phyloP scores from a whole-genome alignment of 768 basidiomycete species.

The Dendrothele bispora region DNA sequence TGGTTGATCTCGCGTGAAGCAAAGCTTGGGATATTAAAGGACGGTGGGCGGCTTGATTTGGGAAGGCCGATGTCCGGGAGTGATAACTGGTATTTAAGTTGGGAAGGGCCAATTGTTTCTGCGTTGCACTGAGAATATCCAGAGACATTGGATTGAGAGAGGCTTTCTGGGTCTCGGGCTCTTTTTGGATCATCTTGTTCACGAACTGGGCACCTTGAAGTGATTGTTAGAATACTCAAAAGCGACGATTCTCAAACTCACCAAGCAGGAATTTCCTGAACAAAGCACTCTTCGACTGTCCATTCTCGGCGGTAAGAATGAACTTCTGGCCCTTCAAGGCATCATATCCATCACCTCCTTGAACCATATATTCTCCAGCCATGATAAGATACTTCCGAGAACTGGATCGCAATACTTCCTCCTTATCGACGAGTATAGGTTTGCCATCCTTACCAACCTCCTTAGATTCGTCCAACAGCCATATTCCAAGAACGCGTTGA shows the following conservation, averaged over 20 bases:
- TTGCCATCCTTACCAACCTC: slow-evolving; percentile 17
- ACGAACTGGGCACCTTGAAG: background rate
- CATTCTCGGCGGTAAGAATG: slow-evolving; percentile 63
- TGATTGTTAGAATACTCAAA: background rate
- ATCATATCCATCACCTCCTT: too few species aligned
- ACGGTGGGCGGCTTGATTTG: slow-evolving; percentile 6
- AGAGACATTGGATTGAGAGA: slow-evolving; percentile 1
- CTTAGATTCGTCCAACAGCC: slow-evolving; percentile 33
- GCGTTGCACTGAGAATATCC: slow-evolving; percentile 2
- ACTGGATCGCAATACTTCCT: too few species aligned
- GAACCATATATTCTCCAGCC: slow-evolving; percentile 59
- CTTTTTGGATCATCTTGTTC: slow-evolving; percentile 7
- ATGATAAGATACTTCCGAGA: slow-evolving; percentile 58
- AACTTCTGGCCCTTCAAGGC: slow-evolving; percentile 49
- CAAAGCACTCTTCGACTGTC: slow-evolving; percentile 56
- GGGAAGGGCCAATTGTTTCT: slow-evolving; percentile 11
- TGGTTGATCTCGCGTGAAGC: slow-evolving; percentile 2
- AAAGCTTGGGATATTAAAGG: background rate
- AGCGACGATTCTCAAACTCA: slow-evolving; percentile 16
- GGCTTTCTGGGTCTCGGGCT: slow-evolving; percentile 4
- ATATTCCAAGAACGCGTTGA: slow-evolving; percentile 54
- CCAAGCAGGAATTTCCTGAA: slow-evolving; percentile 64
- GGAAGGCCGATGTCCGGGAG: slow-evolving; percentile 7
- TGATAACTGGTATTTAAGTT: too few species aligned
- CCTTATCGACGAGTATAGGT: slow-evolving; percentile 22